Percentiles rank a stretch among this genome's conserved stretches.
These are phyloP conservation scores for Silene coronaria DNA, from an alignment of 179 eudicot species.

Conservation along the genomic window DNA sequence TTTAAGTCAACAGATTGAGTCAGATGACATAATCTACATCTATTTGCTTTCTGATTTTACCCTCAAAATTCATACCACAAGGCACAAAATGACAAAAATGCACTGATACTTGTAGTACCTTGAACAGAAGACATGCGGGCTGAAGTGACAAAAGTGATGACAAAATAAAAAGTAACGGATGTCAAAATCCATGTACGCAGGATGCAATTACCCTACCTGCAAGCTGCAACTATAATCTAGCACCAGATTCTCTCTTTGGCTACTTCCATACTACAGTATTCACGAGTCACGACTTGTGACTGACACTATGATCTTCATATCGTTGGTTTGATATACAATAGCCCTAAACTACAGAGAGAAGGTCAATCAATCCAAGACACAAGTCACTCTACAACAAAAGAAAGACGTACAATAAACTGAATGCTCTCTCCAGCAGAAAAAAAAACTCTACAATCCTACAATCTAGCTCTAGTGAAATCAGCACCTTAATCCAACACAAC, in stretches of 20 bases:
- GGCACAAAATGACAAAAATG: not conserved
- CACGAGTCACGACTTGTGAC: not conserved
- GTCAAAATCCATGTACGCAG: not conserved
- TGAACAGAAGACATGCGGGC: not conserved
- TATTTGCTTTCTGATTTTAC: not conserved
- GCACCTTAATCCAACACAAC: too few relatives aligned
- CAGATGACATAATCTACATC: not conserved
- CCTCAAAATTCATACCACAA: not conserved
- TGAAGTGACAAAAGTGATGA: not conserved
- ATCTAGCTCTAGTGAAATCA: too few relatives aligned
- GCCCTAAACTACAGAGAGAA: not conserved
- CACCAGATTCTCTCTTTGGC: not conserved
- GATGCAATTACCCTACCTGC: not conserved
- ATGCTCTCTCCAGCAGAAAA: not conserved
- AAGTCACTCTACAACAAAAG: not conserved
- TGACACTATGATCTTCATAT: not conserved
- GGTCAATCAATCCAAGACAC: not conserved
- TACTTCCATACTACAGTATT: not conserved
- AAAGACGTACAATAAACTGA: not conserved
- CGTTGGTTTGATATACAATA: not conserved
- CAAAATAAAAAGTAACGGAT: not conserved
- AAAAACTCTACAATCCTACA: not conserved
- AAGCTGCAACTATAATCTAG: not conserved
- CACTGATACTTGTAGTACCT: not conserved
- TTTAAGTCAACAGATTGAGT: not conserved